Base-by-base conservation (phyloP, 768 basidiomycete species). In the Pulveroboletus sp. region DNA sequence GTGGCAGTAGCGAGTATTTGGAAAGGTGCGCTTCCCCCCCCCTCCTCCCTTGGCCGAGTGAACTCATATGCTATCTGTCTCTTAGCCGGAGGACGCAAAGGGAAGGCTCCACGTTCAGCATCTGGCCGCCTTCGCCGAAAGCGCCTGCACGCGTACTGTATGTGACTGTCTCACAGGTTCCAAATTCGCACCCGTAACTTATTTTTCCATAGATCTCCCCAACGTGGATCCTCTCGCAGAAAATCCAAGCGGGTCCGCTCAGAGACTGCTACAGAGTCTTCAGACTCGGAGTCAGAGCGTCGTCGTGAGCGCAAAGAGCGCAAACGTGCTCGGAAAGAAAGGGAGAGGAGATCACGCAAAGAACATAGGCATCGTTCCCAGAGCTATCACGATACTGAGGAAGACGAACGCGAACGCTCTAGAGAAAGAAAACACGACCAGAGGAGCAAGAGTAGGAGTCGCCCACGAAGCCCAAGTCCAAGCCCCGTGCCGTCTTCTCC, bases 91-190 rank as follows among this genome's bases (percentile, higher is more conserved):
- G 87, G 48, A 62, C 73, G 41, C 83, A 91, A 63, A 75, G 91
- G 42, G 81, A 81, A 57, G 72, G 58, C 5, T 78, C 69, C 8
- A 74, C 73, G 6, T 65, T 82, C 2, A 76, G 77, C 57, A 74
- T 90, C n/a, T 93, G 27, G 91, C 91, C 91, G 2, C 68, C 81
- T 4, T 93, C 91, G 3, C 91, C 91, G 0, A 85, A 84, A 55
- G 79, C 75, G 9, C 27, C 27, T 28, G 27, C 77, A 33, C 79
- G 87, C 33, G 66, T 69, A 40, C 55, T 80, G 81, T 87, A 28
- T 4, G 27, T 72, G 3, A 24, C 39, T 6, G 18, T 36, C 50
- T 24, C 24, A 11, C 5, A 0, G 8, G 6, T 3, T 26, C 31
- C n/a, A 6, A 36, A 26, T 24, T 45, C 7, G 13, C 18, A 10